phyloP scores from a whole-genome alignment of 2,329 filamentous ascomycete genomes.

The Clonostachys solani region DNA sequence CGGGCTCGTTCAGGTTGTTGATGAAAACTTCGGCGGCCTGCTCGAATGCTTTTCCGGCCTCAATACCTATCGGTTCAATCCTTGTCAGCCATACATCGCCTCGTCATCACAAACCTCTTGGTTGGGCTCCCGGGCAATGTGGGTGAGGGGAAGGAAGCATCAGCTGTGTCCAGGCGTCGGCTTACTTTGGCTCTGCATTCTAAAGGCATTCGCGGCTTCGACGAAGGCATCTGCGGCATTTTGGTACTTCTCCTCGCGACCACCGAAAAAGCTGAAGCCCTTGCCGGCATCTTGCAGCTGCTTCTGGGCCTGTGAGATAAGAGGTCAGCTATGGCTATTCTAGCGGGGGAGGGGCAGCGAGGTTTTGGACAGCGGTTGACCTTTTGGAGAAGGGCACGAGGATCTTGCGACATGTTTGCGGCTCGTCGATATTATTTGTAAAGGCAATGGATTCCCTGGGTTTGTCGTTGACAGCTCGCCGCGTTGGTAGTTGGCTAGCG shows the following conservation, averaged over 20 bases:
- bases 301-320: conserved; percentile 72
- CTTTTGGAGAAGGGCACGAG: conserved; percentile 74
- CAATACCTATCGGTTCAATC: conserved; percentile 53
- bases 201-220: conserved; percentile 87
- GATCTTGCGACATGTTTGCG: conserved; percentile 66
- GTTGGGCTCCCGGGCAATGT: neutral
- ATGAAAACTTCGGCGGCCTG: conserved; percentile 78
- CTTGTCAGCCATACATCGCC: neutral
- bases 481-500: no score
- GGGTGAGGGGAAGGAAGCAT: neutral
- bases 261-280: conserved; percentile 88
- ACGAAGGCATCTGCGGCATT: conserved; percentile 83
- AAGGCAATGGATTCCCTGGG: no score
- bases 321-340: conserved; percentile 12
- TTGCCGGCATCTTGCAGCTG: conserved; percentile 66
- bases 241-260: conserved; percentile 83
- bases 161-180: conserved; percentile 1
- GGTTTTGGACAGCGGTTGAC: conserved; percentile 36
- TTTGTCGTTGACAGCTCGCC: no score
- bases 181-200: conserved; percentile 79
- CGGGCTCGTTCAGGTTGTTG: conserved; percentile 80
- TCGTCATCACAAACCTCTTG: neutral
- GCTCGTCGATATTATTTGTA: no score
- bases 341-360: conserved; percentile 2
- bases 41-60: conserved; percentile 85